These are phyloP conservation scores for Coniochaeta sp. DNA, from an alignment of 2,329 filamentous ascomycete genomes.

Conservation along the genomic window DNA sequence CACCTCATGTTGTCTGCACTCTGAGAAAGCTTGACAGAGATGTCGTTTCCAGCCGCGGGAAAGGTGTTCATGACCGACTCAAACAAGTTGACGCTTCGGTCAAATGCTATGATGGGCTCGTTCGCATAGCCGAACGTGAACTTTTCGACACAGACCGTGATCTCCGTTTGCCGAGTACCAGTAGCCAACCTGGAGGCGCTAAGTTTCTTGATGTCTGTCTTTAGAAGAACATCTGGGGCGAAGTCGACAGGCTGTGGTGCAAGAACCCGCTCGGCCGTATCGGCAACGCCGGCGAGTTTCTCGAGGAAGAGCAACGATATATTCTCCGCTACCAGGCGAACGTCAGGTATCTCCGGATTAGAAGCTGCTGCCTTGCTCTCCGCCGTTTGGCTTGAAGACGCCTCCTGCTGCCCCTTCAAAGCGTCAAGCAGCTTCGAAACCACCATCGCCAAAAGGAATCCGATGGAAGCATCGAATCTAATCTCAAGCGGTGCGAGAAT, in stretches of 20 bases:
- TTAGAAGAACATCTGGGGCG: constrained; percentile 44
- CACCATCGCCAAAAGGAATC: constrained; percentile 45
- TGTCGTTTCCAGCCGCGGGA: constrained; percentile 47
- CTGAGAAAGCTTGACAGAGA: constrained; percentile 45
- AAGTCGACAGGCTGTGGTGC: constrained; percentile 31
- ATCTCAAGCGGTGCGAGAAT: constrained; percentile 42
- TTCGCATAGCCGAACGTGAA: constrained; percentile 56
- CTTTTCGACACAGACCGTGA: constrained; percentile 42
- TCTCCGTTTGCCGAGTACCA: constrained; percentile 17
- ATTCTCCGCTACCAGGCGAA: constrained; percentile 38
- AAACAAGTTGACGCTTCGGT: constrained; percentile 47
- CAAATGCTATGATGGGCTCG: constrained; percentile 57
- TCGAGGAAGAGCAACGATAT: constrained; percentile 50
- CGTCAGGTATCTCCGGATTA: constrained; percentile 21
- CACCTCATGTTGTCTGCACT: constrained; percentile 38
- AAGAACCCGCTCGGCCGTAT: constrained; percentile 38
- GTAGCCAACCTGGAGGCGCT: constrained; percentile 20
- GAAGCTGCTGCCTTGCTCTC: constrained; percentile 3
- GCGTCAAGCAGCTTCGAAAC: constrained; percentile 40
- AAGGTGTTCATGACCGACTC: constrained; percentile 53
- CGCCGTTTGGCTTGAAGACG: constrained; percentile 7
- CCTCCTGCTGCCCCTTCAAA: constrained; percentile 22
- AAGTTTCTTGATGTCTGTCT: constrained; percentile 38
- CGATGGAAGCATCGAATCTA: constrained; percentile 49
- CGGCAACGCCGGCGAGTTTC: constrained; percentile 42